phyloP scores from a whole-genome alignment of 176 grass and related monocot genomes.

The Carex pumila region DNA sequence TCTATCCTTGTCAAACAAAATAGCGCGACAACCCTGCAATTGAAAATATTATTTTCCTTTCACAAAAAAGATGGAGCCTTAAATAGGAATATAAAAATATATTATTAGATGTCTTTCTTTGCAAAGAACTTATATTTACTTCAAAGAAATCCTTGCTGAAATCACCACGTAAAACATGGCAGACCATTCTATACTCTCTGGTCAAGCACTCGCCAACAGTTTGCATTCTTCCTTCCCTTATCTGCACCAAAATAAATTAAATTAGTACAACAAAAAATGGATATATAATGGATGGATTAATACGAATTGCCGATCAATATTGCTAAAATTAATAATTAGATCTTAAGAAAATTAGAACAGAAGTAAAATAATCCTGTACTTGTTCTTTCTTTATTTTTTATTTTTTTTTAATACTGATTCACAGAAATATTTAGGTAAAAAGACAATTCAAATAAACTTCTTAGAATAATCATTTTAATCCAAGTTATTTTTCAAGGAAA shows the following conservation, averaged over 20 bases:
- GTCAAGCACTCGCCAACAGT: constrained; percentile 69
- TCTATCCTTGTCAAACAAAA: constrained; percentile 75
- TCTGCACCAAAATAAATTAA: constrained; percentile 35
- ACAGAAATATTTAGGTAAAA: not conserved
- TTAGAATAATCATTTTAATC: not conserved
- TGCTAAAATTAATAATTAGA: not conserved
- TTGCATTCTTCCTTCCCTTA: constrained; percentile 76
- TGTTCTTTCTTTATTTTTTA: not conserved
- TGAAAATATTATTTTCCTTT: constrained; percentile 18
- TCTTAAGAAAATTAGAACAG: not conserved
- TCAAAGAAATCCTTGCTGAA: constrained; percentile 88
- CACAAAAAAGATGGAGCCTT: not conserved
- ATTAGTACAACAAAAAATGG: not conserved
- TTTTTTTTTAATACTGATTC: not conserved
- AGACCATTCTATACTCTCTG: constrained; percentile 89
- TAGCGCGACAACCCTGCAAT: constrained; percentile 81
- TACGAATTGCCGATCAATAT: not conserved
- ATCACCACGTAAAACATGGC: constrained; percentile 84
- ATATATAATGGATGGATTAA: not conserved
- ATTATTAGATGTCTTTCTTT: not conserved
- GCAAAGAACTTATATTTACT: constrained; percentile 32
- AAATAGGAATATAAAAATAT: not conserved
- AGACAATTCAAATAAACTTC: not conserved
- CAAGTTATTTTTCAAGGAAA: not conserved
- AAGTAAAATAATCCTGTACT: not conserved